These are phyloP conservation scores for Parathielavia hyrcaniae DNA, from an alignment of 495 filamentous ascomycete species.

Conservation along the genomic window DNA sequence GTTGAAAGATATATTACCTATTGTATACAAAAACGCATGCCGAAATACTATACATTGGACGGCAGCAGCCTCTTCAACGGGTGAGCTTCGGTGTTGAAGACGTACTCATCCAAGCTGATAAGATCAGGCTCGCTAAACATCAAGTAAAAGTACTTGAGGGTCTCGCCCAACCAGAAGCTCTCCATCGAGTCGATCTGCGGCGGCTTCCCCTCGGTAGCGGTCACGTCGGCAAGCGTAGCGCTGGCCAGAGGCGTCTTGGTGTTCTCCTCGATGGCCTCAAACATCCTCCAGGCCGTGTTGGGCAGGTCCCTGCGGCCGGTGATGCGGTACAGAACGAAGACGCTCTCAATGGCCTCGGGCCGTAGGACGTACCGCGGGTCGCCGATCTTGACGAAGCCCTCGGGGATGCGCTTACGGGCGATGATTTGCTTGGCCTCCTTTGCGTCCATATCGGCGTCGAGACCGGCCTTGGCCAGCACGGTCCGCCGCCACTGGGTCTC, in stretches of 20 bases:
- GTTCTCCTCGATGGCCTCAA: constrained; percentile 41
- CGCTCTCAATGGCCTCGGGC: constrained; percentile 61
- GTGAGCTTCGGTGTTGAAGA: constrained; percentile 87
- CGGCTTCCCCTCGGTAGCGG: constrained; percentile 23
- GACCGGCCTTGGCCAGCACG: constrained; percentile 14
- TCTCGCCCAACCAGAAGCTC: constrained; percentile 48
- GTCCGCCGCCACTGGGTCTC: constrained; percentile 49
- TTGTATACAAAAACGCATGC: neutral
- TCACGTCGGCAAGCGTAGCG: constrained; percentile 44
- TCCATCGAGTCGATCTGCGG: constrained; percentile 44
- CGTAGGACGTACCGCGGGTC: constrained; percentile 63
- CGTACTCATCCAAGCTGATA: constrained; percentile 65
- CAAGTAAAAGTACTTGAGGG: constrained; percentile 61
- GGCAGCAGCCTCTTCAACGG: constrained; percentile 48
- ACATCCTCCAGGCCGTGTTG: constrained; percentile 58
- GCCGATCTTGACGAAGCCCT: constrained; percentile 57
- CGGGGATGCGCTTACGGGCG: constrained; percentile 54
- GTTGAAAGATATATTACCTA: no score
- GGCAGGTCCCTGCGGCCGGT: constrained; percentile 49
- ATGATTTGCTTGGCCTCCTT: constrained; percentile 38
- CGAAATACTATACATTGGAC: neutral
- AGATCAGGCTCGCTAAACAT: constrained; percentile 67
- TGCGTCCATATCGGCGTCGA: constrained; percentile 12
- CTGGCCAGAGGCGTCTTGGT: constrained; percentile 48
- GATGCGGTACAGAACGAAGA: constrained; percentile 65